These are phyloP conservation scores for Dictyostelium intermedium DNA, from an alignment of 78 protist species.

Conservation along the genomic window DNA sequence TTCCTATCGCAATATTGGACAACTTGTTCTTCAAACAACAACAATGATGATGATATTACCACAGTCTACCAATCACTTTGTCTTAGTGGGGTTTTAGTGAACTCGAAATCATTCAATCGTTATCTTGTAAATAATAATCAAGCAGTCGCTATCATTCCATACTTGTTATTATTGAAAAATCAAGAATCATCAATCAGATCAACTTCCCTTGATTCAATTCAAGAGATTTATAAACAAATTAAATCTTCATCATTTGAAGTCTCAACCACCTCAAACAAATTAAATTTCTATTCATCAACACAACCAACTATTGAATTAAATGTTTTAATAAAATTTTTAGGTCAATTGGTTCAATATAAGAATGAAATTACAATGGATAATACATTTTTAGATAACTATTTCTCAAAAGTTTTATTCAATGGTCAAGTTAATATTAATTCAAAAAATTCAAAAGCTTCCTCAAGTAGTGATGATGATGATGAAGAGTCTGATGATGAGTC, in stretches of 20 bases:
- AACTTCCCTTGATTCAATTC: slow-evolving; percentile 40
- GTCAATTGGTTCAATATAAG: not conserved
- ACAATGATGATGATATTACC: not conserved
- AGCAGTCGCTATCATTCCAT: not conserved
- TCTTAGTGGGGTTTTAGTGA: not conserved
- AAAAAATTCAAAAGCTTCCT: not conserved
- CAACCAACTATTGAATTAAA: slow-evolving; percentile 10
- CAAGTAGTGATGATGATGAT: not conserved
- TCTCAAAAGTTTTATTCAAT: slow-evolving; percentile 1
- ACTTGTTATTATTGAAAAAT: not conserved
- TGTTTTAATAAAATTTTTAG: not conserved
- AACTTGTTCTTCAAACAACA: too few species aligned
- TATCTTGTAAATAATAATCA: not conserved
- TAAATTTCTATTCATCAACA: not conserved
- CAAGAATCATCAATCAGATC: slow-evolving; percentile 7
- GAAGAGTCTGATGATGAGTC: not conserved
- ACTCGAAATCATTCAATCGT: not conserved
- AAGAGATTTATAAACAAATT: slow-evolving; percentile 23
- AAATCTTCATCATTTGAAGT: not conserved
- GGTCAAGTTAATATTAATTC: not conserved
- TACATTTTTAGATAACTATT: not conserved
- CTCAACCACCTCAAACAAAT: not conserved
- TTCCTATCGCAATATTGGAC: not conserved
- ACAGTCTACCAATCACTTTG: not conserved
- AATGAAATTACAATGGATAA: slow-evolving; percentile 31